Evolutionary conservation across 495 filamentous ascomycete genomes (phyloP), one percentile per base, ranked within the genome.

Genomic region (Penicillium herquei): DNA sequence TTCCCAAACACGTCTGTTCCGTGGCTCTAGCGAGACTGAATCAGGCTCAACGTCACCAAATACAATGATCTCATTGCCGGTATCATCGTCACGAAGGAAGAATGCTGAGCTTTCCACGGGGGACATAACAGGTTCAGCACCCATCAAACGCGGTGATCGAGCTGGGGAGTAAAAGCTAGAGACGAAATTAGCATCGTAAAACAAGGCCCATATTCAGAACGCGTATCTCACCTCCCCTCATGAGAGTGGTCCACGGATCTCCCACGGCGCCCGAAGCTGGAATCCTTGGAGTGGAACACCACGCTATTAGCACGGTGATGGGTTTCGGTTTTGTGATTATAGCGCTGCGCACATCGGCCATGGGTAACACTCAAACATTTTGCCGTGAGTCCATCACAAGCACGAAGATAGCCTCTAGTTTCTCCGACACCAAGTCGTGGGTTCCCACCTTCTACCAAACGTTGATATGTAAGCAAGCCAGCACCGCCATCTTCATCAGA

Each of bases 41-140:
- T 98, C 94, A 8, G 94, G 92, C 65, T 98, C 94, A 35, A 98
- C 87, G 62, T 98, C 94, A 39, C 94, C 94, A 66, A 96, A 98
- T 53, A 98, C 86, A 42, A 98, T 83, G 21, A 97, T 81, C 72
- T 96, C 91, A 40, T 77, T 77, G 2, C 85, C 82, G 0, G 83
- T 87, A 1, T 70, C 55, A 14, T 85, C 76, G 50, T 92, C 86
- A 13, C 89, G 87, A 56, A 98, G 84, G 70, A 98, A 97, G 69
- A 89, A 98, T 0, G 89, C 94, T 3, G 90, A 91, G 66, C 88
- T 92, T 67, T 98, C 92, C 44, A 92, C 44, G 61, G 67, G 75
- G 66, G 56, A 79, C 80, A 59, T 62, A 6, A 52, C 34, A 48
- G 63, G 57, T 32, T 68, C 68, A 40, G 59, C 68, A 16, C 41